Conservation (phyloP, 306 rosid species). For the Potentilla sterilis region DNA sequence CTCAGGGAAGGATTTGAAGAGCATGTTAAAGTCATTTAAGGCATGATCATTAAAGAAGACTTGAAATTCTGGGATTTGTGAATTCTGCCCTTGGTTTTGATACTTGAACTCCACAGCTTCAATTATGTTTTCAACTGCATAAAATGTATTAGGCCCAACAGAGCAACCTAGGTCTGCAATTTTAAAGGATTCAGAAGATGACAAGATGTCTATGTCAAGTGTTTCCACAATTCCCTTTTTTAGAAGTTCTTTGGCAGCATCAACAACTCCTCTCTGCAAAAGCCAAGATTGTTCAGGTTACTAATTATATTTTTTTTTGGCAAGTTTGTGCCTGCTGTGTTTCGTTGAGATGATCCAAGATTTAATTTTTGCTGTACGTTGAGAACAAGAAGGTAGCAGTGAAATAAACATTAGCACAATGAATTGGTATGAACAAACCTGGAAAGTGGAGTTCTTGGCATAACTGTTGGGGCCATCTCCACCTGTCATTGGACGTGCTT, state of each 20-base stretch:
- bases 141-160: conserved; percentile 41
- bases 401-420: too few species aligned
- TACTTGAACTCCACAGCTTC: conserved; percentile 24
- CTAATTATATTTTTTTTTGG: too few species aligned
- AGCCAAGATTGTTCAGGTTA: background rate
- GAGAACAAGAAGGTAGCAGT: too few species aligned
- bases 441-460: conserved; percentile 29
- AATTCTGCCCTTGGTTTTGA: background rate
- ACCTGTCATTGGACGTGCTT: conserved; percentile 31
- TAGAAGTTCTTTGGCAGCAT: conserved; percentile 9
- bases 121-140: conserved; percentile 26
- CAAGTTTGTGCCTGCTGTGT: background rate
- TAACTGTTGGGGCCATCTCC: conserved; percentile 47
- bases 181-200: conserved; percentile 13
- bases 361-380: too few species aligned
- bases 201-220: conserved; percentile 9
- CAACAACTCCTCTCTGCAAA: conserved; percentile 4
- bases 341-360: background rate
- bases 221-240: conserved; percentile 20
- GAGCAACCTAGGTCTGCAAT: conserved; percentile 48
- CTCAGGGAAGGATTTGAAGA: conserved; percentile 26
- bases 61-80: conserved; percentile 27
- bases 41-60: conserved; percentile 36
- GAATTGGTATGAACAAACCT: conserved; percentile 14
- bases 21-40: conserved; percentile 40